Evolutionary conservation across 148 eudicot genomes (phyloP), one percentile per base, ranked within the genome.

Genomic region (Cornus suecica): DNA sequence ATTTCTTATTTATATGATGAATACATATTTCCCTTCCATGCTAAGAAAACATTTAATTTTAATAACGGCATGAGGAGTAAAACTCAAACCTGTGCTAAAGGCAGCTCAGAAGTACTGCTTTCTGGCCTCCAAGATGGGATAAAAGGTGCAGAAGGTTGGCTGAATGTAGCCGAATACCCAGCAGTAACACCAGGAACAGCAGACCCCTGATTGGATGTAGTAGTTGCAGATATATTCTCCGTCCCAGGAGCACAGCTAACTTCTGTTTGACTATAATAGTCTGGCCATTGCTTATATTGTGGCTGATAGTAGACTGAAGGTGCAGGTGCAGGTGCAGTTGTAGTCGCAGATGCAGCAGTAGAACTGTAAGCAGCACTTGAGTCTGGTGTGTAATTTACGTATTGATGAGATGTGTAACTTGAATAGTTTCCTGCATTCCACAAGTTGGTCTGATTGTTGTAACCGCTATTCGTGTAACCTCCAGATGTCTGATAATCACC

Each of bases 401-500:
- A 89, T 71, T 90, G 98, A 42, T 90, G 87, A 72, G 88, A 78
- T 58, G 79, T 74, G 58, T 95, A 95, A 68, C 70, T 78, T 68
- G 89, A 68, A 87, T 89, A 90, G 72, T 81, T 92, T 78, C 94
- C 97, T 84, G 89, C 90, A 65, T 81, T 87, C 98, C 98, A 94
- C 76, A 54, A 26, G 83, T 87, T 89, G 75, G 88, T 78, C 87
- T 88, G 93, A 78, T 79, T 87, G 88, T 78, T 88, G 89, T 89
- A 92, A 79, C 83, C 74, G 80, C 88, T 84, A 86, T 90, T 92
- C 52, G 91, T 64, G 75, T 89, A 91, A 80, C 89, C 86, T 87
- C 92, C 99, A 86, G 96, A 83, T 84, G 97, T 95, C 97, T 95
- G 97, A 91, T 95, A 95, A 95, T 92, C 94, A 95, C 87, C 97